Evolutionary conservation across 75 land plant species (phyloP).

Genomic region (Pseudotsuga menziesii): DNA sequence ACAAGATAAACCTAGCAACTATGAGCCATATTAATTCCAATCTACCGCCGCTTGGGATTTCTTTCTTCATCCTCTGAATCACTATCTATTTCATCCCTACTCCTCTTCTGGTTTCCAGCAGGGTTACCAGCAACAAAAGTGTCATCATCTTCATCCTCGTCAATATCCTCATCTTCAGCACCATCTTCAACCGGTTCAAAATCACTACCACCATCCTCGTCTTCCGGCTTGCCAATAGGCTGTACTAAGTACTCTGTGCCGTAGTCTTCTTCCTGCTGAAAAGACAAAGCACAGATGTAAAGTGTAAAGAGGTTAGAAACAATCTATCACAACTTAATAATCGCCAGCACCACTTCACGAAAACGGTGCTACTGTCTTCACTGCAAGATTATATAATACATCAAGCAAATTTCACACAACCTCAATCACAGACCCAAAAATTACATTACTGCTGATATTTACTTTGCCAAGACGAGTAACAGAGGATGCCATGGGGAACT

Average conservation of each 20-base stretch:
- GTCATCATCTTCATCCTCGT: conserved; percentile 39
- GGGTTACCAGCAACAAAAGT: conserved; percentile 11
- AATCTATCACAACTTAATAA: no score
- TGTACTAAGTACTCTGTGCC: conserved; percentile 36
- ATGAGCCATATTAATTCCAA: not conserved
- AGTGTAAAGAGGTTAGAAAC: not conserved
- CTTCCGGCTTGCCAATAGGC: conserved; percentile 29
- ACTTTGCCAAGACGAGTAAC: not conserved
- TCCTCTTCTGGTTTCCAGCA: conserved; percentile 11
- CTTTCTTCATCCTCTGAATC: conserved; percentile 19
- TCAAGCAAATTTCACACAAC: not conserved
- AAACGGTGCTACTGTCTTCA: no score
- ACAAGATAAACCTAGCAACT: not conserved
- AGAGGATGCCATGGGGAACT: not conserved
- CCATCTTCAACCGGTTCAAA: conserved; percentile 37
- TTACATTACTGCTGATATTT: not conserved
- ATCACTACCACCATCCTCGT: conserved; percentile 45
- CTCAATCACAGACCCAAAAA: not conserved
- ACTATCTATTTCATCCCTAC: conserved; percentile 17
- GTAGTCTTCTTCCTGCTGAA: conserved; percentile 22
- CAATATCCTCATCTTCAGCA: conserved; percentile 31
- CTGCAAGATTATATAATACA: no score
- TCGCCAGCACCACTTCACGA: no score
- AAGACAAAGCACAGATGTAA: not conserved
- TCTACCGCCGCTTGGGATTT: conserved; percentile 20